Evolutionary conservation across 805 yeast species (phyloP).

Genomic region (Lipomyces mesembrius): DNA sequence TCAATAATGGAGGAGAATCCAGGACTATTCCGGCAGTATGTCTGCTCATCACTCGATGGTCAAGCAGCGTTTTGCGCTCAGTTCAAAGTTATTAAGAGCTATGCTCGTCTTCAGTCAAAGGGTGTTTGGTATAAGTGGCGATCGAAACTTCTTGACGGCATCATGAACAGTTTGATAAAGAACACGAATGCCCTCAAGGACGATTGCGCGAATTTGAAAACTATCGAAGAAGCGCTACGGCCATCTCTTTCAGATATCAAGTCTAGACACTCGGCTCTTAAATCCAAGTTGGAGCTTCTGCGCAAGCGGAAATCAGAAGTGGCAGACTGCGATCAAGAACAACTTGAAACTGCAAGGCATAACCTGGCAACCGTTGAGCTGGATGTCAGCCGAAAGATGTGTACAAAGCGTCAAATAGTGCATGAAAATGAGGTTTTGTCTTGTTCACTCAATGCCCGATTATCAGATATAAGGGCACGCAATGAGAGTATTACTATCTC

Average conservation of each 20-base stretch:
- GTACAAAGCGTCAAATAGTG: not conserved
- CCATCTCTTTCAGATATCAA: constrained; percentile 26
- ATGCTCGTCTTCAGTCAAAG: constrained; percentile 57
- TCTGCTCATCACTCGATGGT: constrained; percentile 49
- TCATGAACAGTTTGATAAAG: constrained; percentile 45
- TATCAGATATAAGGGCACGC: constrained; percentile 26
- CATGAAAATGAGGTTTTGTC: constrained; percentile 14
- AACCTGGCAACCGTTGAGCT: constrained; percentile 27
- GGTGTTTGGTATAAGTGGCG: constrained; percentile 70
- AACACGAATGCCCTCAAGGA: constrained; percentile 35
- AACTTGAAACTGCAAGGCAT: constrained; percentile 27
- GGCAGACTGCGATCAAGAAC: constrained; percentile 34
- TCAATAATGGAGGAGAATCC: constrained; percentile 56
- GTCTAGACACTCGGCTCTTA: constrained; percentile 32
- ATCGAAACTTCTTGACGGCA: constrained; percentile 54
- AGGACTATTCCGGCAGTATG: constrained; percentile 55
- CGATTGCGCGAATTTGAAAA: constrained; percentile 34
- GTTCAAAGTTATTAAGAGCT: constrained; percentile 56
- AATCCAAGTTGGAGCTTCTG: constrained; percentile 33
- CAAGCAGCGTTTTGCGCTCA: constrained; percentile 53
- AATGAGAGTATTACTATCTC: constrained; percentile 33
- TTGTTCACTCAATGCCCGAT: constrained; percentile 22
- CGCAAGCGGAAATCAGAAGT: constrained; percentile 28
- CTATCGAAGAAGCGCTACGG: constrained; percentile 16
- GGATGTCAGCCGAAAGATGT: constrained; percentile 17